phyloP scores from a whole-genome alignment of 2,329 filamentous ascomycete species.

The Chaetomium strumarium region DNA sequence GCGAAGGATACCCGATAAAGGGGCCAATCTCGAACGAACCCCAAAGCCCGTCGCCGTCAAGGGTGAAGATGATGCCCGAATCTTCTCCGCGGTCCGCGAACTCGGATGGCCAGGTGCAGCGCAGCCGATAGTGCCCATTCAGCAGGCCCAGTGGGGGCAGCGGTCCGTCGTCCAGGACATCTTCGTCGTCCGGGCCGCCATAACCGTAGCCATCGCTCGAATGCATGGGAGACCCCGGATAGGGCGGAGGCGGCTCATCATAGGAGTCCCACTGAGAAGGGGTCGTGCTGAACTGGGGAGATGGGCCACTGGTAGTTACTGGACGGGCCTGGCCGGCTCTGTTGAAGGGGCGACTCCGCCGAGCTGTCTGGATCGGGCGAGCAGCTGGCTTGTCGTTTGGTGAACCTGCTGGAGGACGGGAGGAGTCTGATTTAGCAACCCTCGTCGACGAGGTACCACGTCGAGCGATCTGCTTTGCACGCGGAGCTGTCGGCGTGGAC shows the following conservation, averaged over 20 bases:
- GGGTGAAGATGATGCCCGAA: constrained; percentile 34
- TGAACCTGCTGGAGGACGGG: neutral
- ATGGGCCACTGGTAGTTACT: neutral
- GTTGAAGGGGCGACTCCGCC: constrained; percentile 1
- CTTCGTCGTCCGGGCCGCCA: constrained; percentile 5
- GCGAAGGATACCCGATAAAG: constrained; percentile 38
- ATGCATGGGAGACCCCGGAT: constrained; percentile 7
- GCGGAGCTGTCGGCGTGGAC: neutral
- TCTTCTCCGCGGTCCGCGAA: constrained; percentile 19
- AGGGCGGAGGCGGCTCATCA: constrained; percentile 16
- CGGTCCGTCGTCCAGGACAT: neutral
- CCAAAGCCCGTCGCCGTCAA: constrained; percentile 38
- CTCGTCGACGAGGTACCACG: neutral
- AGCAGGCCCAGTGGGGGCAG: constrained; percentile 33
- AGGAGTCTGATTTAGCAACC: neutral
- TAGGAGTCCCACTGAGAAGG: constrained; percentile 7
- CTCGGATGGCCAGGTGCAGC: constrained; percentile 9
- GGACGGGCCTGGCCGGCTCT: neutral
- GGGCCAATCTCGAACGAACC: constrained; percentile 39
- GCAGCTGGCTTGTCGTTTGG: neutral
- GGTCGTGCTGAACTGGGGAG: constrained; percentile 1
- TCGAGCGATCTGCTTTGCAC: constrained; percentile 10
- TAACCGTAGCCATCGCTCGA: neutral
- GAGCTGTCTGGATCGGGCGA: constrained; percentile 1
- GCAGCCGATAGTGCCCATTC: constrained; percentile 41